A percentile compares a stretch with the other conserved stretches of the same genome.
Conservation (phyloP, 768 basidiomycete genomes). For the Boletus vinaceobasis region DNA sequence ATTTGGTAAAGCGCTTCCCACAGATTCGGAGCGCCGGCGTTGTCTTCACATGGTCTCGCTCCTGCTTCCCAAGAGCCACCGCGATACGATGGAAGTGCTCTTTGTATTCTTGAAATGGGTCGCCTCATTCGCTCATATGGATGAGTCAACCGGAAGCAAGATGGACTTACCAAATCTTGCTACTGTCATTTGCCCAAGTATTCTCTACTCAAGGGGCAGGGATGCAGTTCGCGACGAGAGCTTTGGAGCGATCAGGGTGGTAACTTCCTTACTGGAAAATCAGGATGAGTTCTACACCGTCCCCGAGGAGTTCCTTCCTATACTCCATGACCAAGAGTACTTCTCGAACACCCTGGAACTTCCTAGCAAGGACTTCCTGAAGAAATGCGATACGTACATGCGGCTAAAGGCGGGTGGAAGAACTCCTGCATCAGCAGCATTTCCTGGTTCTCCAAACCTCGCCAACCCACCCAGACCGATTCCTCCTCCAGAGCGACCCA, state of each 20-base stretch:
- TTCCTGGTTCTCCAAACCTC: conserved; percentile 26
- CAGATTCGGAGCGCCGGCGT: conserved; percentile 74
- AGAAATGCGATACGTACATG: conserved; percentile 92
- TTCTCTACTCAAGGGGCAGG: conserved; percentile 83
- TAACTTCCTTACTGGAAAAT: conserved; percentile 82
- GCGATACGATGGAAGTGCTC: conserved; percentile 96
- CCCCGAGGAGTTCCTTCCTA: conserved; percentile 81
- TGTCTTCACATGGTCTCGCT: conserved; percentile 83
- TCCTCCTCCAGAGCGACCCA: conserved; percentile 47
- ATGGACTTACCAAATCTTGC: conserved; percentile 97
- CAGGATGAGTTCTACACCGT: conserved; percentile 97
- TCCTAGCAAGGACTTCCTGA: conserved; percentile 92
- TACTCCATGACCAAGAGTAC: conserved; percentile 89
- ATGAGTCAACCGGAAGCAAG: conserved; percentile 95
- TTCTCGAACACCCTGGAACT: conserved; percentile 86
- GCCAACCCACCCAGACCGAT: conserved; percentile 24
- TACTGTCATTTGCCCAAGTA: conserved; percentile 97
- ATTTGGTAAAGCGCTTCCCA: conserved; percentile 54
- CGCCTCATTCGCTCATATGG: conserved; percentile 96
- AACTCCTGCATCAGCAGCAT: conserved; percentile 32
- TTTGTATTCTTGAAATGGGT: conserved; percentile 99
- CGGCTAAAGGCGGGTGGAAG: conserved; percentile 62
- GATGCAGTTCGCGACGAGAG: conserved; percentile 92
- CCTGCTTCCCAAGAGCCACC: conserved; percentile 86
- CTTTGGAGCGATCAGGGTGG: conserved; percentile 80